Evolutionary conservation across 306 rosid genomes (phyloP), one percentile per base, ranked within the genome.

Genomic region (Vigna nakashimae): DNA sequence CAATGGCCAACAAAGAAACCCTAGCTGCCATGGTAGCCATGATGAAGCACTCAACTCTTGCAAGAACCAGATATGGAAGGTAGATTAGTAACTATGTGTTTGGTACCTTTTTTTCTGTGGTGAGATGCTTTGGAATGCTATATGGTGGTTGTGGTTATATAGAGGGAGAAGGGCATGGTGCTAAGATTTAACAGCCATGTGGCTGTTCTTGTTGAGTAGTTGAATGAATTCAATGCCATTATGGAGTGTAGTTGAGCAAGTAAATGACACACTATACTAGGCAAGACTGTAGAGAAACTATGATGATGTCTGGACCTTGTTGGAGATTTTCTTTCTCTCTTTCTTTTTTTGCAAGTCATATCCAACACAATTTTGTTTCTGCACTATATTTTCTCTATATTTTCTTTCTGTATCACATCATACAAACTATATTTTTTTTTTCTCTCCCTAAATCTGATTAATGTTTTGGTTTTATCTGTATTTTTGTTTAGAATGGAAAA

Each of bases 201-300:
- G 72, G 48, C 4, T 20, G 62, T 36, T 24, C 9, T 65, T 72
- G 58, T 20, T 9, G 34, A 78, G 86, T 86, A 11, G 90, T 66
- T 86, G 87, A 66, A 0, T 62, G 48, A 43, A 78, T 82, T 79
- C 13, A 80, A 79, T 74, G 86, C 45, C 69, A 42, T 81, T 67
- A 79, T 74, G 82, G 24, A 11, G 1, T 71, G 32, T 78, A 0
- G 88, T 78, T 78, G 87, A 62, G 68, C 0, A 65, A 24, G 36
- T 65, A 69, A 86, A 74, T 78, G 82, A 67, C 51, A 38, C 36
- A 43, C 78, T 71, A 16, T 49, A 4, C 75, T 40, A 52, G 78
- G 26, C 15, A 48, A 24, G 40, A 22, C 26, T 57, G 28, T 6
- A 57, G 56, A 40, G 45, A 57, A 45, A 56, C 51, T 34, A 48